Evolutionary conservation across 140 eudicot genomes (phyloP).

Genomic region (Stevia rebaudiana): DNA sequence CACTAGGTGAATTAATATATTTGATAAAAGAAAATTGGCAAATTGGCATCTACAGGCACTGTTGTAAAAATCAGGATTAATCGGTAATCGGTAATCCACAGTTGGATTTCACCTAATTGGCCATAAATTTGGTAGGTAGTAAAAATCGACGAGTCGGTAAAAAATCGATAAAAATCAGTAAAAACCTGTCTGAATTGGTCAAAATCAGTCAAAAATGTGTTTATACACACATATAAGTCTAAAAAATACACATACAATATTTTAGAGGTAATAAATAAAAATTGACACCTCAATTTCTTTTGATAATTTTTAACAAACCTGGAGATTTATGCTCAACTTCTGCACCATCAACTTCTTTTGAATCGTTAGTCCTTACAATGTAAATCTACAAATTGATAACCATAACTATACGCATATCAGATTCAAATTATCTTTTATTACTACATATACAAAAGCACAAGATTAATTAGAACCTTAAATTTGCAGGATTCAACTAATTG

Average conservation of each 20-base stretch:
- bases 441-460: not conserved
- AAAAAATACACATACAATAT: too few relatives aligned
- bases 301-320: constrained; percentile 40
- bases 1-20: not conserved
- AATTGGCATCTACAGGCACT: constrained; percentile 7
- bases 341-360: constrained; percentile 51
- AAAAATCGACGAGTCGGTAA: too few relatives aligned
- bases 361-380: constrained; percentile 50
- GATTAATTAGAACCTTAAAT: constrained; percentile 59
- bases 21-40: not conserved
- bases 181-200: too few relatives aligned
- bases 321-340: constrained; percentile 28
- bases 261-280: too few relatives aligned
- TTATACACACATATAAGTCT: too few relatives aligned
- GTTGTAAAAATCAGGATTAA: constrained; percentile 1
- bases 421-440: not conserved
- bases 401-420: not conserved
- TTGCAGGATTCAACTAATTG: constrained; percentile 54
- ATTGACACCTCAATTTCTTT: too few relatives aligned
- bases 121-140: too few relatives aligned
- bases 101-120: too few relatives aligned
- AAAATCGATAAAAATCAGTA: too few relatives aligned
- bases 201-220: too few relatives aligned
- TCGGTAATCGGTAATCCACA: too few relatives aligned
- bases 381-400: too few relatives aligned